These are phyloP conservation scores for Triticum urartu DNA, from an alignment of 176 grass and related monocot species.

Conservation along the genomic window DNA sequence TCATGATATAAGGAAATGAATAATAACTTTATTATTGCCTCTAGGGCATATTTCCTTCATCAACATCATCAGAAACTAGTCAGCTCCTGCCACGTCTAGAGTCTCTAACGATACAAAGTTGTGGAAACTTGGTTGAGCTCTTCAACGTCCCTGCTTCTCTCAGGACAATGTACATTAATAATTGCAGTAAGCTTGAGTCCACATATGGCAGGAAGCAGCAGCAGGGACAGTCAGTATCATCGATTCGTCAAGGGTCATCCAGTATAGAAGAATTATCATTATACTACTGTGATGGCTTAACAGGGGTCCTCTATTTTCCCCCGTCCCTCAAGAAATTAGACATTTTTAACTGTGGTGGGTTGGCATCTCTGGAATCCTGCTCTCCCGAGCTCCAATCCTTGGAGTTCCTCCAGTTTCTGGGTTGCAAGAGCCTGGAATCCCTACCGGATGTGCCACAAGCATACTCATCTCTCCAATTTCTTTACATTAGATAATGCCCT, in stretches of 20 bases:
- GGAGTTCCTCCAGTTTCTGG: fast-evolving
- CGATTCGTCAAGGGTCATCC: neutral
- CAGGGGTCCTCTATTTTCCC: neutral
- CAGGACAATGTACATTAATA: fast-evolving
- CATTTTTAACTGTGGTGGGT: fast-evolving
- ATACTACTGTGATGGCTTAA: fast-evolving
- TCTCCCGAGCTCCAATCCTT: neutral
- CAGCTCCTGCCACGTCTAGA: no score
- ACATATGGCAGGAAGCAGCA: neutral
- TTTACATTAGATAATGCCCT: fast-evolving
- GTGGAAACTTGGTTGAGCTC: neutral
- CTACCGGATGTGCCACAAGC: neutral
- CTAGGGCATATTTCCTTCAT: no score
- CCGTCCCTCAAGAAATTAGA: neutral
- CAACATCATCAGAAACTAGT: no score
- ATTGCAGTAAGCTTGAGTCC: neutral
- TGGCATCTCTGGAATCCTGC: neutral
- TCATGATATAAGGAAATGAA: no score
- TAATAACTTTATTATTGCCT: no score
- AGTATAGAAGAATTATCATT: neutral
- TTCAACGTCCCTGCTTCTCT: neutral
- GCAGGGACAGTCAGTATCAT: neutral
- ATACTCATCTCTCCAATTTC: neutral
- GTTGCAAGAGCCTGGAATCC: neutral
- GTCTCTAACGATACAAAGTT: fast-evolving